Conservation (phyloP, 208 protist species). For the Trypanosoma vivax region DNA sequence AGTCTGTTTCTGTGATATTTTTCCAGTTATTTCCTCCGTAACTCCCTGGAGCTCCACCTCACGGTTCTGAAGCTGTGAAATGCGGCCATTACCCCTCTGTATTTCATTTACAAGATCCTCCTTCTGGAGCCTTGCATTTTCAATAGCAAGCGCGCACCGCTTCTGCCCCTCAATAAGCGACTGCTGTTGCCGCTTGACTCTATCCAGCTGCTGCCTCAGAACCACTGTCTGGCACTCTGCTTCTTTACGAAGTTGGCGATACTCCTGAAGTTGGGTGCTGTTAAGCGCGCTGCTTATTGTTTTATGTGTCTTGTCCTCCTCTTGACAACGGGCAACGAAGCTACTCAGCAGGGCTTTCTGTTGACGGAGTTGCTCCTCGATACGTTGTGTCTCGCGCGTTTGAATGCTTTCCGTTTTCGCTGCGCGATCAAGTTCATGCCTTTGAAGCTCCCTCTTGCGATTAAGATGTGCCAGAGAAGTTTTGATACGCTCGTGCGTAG, state of each 20-base stretch:
- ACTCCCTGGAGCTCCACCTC: constrained; percentile 39
- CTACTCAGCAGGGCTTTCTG: constrained; percentile 49
- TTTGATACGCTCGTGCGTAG: constrained; percentile 60
- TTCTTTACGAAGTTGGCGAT: constrained; percentile 70
- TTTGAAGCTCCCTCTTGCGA: constrained; percentile 56
- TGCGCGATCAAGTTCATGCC: constrained; percentile 36
- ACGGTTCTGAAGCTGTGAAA: constrained; percentile 48
- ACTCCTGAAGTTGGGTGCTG: constrained; percentile 56
- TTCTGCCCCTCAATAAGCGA: constrained; percentile 46
- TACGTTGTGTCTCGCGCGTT: constrained; percentile 46
- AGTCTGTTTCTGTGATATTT: constrained; percentile 31
- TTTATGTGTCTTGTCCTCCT: constrained; percentile 44
- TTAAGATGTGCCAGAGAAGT: constrained; percentile 53
- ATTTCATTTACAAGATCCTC: constrained; percentile 36
- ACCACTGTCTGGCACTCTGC: constrained; percentile 79
- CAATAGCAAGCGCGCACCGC: constrained; percentile 44
- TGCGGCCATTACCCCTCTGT: constrained; percentile 24
- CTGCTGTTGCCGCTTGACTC: constrained; percentile 60
- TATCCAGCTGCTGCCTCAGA: constrained; percentile 65
- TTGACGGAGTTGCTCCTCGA: constrained; percentile 57
- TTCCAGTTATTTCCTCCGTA: constrained; percentile 23
- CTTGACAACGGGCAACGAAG: constrained; percentile 53
- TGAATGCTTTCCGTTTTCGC: constrained; percentile 49
- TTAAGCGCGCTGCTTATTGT: constrained; percentile 36
- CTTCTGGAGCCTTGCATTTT: constrained; percentile 47